Evolutionary conservation across 73 alveolate species (phyloP), one percentile per base, ranked within the genome.

Genomic region (Tetrahymena malaccensis): DNA sequence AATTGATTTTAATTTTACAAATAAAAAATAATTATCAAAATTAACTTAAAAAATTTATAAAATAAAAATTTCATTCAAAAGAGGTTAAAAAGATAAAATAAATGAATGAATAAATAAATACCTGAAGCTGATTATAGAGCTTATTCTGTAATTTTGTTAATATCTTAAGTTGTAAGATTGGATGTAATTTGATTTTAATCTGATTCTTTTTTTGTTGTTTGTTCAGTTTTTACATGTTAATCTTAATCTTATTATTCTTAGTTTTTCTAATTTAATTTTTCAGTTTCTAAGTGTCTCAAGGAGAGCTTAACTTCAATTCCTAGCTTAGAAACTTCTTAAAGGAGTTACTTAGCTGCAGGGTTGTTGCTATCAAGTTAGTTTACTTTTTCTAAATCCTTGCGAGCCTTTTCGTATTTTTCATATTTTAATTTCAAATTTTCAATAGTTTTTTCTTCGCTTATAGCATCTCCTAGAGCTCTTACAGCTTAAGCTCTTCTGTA

Each of bases 401-500:
- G 93, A n/a, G 93, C 94, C 43, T 89, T 43, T 95, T 89, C 97
- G 34, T 35, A 93, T 34, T 85, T 85, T 34, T 95, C 95, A 89
- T 95, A 85, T 56, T 95, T 85, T 93, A 85, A 55, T 89, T 89
- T 58, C 33, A 95, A 50, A 12, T 85, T 43, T 22, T 85, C 31
- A 21, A 38, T 85, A 10, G 58, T 34, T 35, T 34, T 27, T 11
- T 89, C 97, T 95, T 70, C 89, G 12, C 89, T 70, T 25, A 70
- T 70, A 3, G 34, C 89, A 70, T 70, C 89, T 19, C 89, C 89
- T 9, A 95, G 34, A 34, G 58, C 55, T 43, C 85, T 55, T 43
- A 21, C 43, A 0, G 97, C 97, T 33, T 85, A 55, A 22, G 95
- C 97, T 95, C 97, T 95, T 50, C 97, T 95, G 55, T 95, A 95